phyloP scores from a whole-genome alignment of 2,329 filamentous ascomycete species.

The Xylariaceae sp. region DNA sequence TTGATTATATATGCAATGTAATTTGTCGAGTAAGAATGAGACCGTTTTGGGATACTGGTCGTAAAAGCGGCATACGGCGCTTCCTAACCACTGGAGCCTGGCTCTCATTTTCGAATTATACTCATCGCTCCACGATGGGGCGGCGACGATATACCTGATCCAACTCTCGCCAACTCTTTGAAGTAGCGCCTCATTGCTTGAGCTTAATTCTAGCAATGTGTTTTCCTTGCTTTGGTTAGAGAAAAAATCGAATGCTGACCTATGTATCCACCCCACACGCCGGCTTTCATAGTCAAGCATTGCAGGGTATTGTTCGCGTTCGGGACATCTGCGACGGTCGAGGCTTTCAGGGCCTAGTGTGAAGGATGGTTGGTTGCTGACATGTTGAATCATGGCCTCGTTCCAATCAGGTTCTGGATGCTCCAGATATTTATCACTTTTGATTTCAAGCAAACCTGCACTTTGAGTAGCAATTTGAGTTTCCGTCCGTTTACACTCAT shows the following conservation, averaged over 20 bases:
- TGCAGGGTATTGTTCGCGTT: conserved; percentile 3
- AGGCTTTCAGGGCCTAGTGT: no score
- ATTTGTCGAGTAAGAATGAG: conserved; percentile 1
- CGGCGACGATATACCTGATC: not conserved
- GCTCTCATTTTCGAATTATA: no score
- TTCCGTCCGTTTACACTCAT: conserved; percentile 7
- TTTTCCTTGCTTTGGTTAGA: not conserved
- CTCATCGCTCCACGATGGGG: not conserved
- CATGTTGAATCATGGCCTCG: not conserved
- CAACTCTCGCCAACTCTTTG: not conserved
- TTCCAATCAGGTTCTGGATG: not conserved
- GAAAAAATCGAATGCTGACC: conserved; percentile 24
- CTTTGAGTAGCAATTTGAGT: conserved; percentile 5
- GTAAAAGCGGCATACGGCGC: not conserved
- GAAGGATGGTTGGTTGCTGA: not conserved
- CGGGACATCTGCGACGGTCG: not conserved
- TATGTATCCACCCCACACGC: conserved; percentile 17
- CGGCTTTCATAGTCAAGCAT: conserved; percentile 4
- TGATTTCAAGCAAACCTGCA: conserved; percentile 19
- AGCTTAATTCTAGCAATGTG: not conserved
- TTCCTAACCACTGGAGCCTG: not conserved
- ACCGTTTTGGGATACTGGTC: not conserved
- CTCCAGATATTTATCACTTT: not conserved
- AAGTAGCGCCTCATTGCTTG: not conserved
- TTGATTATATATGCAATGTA: not conserved